phyloP scores from a whole-genome alignment of 179 eudicot genomes.

The Drosera spatulata region DNA sequence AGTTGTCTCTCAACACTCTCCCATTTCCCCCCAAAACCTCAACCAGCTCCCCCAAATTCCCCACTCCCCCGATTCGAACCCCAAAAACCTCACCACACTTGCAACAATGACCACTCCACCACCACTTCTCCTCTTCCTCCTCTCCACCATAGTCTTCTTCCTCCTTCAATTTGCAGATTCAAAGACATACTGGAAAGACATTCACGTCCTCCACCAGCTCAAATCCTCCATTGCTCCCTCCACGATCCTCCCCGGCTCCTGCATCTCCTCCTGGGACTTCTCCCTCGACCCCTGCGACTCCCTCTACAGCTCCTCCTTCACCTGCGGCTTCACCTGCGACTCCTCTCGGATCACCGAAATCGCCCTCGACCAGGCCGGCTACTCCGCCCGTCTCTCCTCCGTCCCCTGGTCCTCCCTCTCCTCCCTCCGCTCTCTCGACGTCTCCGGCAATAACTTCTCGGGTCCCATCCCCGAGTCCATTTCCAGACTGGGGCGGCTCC shows the following conservation, averaged over 20 bases:
- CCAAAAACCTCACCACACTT: no score
- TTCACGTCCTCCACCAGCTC: conserved; percentile 34
- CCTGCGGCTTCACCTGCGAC: conserved; percentile 69
- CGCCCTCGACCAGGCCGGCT: conserved; percentile 59
- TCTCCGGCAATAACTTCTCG: conserved; percentile 36
- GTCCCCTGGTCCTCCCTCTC: conserved; percentile 32
- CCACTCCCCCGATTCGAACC: no score
- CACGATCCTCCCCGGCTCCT: conserved; percentile 49
- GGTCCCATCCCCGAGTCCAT: conserved; percentile 57
- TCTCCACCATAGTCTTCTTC: no score
- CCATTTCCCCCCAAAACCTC: no score
- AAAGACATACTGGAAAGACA: conserved; percentile 46
- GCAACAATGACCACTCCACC: no score
- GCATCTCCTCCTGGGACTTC: conserved; percentile 69
- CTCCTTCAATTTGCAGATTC: conserved; percentile 1
- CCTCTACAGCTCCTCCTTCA: conserved; percentile 38
- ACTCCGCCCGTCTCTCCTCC: conserved; percentile 33
- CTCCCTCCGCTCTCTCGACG: conserved; percentile 36
- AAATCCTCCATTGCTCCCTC: conserved; percentile 16
- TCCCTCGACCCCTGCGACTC: conserved; percentile 61
- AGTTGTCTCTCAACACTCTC: no score
- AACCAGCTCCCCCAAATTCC: no score
- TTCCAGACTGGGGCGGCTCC: conserved; percentile 32
- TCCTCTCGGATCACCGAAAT: conserved; percentile 42
- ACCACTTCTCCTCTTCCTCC: no score